Base-by-base conservation (phyloP, 2,329 filamentous ascomycete species). In the Colletotrichum liaoningense region DNA sequence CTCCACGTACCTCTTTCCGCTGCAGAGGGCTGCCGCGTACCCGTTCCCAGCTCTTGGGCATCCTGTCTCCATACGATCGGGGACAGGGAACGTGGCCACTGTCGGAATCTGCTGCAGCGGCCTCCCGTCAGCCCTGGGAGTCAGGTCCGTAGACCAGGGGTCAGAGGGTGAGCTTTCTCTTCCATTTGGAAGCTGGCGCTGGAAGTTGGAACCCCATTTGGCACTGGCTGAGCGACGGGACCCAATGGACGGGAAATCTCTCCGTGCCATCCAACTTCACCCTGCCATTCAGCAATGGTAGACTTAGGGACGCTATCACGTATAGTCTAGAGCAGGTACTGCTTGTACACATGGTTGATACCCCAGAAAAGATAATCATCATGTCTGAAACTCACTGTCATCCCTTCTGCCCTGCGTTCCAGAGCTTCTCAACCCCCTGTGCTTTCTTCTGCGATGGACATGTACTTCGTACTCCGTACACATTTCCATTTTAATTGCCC, bases 11-110 rank as follows among this genome's bases (percentile, higher is more conserved):
- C 38, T 56, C 24, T 35, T 42, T 22, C 11, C 54, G 52, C 26
- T 55, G 30, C 38, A 69, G 9, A 38, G 38, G n/a, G 28, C 66
- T 73, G 70, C 70, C 70, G 67, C 67, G 70, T 69, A 70, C 33
- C 70, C 70, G 67, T 60, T 55, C 24, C 42, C 60, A 60, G 14
- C 57, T 57, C 59, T 70, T 70, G 55, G 66, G 24, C 58, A 14
- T 49, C 28, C 26, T 12, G 19, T 62, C 58, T 19, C 38, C 26
- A 30, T 33, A 62, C 24, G 54, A 63, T 63, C 65, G 66, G 66
- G 42, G 46, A 63, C 58, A 64, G 66, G 70, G 60, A 57, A 63
- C 46, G 59, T 58, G 66, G 66, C 24, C 59, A 69, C 70, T 73
- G 70, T 65, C 66, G 63, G 54, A 69, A 72, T 55, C 66, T 12